Base-by-base conservation (phyloP, 2,329 filamentous ascomycete species). In the Diaporthe ilicicola region DNA sequence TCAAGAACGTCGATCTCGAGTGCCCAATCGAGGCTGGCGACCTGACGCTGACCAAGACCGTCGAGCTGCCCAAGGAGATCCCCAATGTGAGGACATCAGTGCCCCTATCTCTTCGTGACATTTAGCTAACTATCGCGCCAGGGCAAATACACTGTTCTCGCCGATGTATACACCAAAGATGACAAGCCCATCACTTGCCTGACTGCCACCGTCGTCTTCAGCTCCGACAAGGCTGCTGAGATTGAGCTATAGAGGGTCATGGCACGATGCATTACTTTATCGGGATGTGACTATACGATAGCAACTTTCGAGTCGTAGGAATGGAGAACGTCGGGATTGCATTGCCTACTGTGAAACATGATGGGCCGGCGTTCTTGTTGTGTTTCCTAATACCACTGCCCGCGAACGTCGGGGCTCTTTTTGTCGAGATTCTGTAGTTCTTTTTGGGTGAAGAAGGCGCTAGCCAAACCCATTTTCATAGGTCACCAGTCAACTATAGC, bases 91-190 rank as follows among this genome's bases (percentile, higher is more conserved):
- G 93, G 8, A 39, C 5, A 22, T 34, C 17, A 2, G 19, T 39
- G 44, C 19, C 42, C 29, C 15, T 15, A 88, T 24, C 53, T 67
- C 10, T 6, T 42, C 9, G 7, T 62, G 39, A 17, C 17, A 19
- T 13, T 6, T 55, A 27, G 44, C 65, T 73, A 48, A 73, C 50
- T 37, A 24, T 15, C 12, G 27, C 56, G 24, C 51, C 74, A 96
- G 94, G 96, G 95, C 79, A 95, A 90, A 78, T 99, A 98, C 87
- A 93, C 89, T 22, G 96, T 99, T 44, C 83, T 91, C 48, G 96
- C 95, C 51, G 93, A 98, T 79, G 95, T 97, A 61, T 92, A 90
- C 82, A 94, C 89, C 75, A 87, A 85, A 72, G 91, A 97, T 65
- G 86, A 89, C 70, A 85, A 91, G 74, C 91, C 90, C 78, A 92